These are phyloP conservation scores for Hyaloscypha bicolor DNA, from an alignment of 495 filamentous ascomycete genomes.

Conservation along the genomic window DNA sequence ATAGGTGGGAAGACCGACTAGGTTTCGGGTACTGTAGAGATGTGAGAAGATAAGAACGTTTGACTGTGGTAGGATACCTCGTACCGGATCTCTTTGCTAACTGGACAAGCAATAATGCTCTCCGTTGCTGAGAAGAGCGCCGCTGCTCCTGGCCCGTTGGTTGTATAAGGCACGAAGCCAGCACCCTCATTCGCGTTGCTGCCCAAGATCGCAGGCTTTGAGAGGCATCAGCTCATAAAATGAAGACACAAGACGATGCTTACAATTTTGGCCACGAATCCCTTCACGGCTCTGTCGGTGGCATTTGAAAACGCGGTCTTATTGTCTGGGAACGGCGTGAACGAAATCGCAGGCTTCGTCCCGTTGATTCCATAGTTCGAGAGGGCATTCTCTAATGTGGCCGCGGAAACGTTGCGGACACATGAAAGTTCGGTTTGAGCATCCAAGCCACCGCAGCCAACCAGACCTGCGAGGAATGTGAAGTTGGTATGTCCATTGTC, in stretches of 20 bases:
- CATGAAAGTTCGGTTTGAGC: conserved; percentile 46
- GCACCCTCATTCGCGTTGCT: conserved; percentile 46
- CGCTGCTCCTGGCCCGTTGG: conserved; percentile 3
- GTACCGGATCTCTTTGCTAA: conserved; percentile 38
- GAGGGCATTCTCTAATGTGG: conserved; percentile 42
- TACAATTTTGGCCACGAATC: conserved; percentile 22
- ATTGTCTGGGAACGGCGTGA: conserved; percentile 46
- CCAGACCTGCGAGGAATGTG: conserved; percentile 42
- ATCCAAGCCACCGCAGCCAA: conserved; percentile 47
- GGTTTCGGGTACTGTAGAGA: conserved; percentile 17
- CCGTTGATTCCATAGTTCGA: conserved; percentile 41
- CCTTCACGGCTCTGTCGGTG: conserved; percentile 34
- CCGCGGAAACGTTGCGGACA: conserved; percentile 45
- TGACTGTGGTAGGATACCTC: background rate
- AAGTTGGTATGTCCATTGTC: conserved; percentile 42
- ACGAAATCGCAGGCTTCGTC: conserved; percentile 39
- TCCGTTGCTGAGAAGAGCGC: conserved; percentile 2
- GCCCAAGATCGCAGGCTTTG: conserved; percentile 42
- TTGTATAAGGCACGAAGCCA: conserved; percentile 37
- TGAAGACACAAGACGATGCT: background rate
- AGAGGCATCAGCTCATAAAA: background rate
- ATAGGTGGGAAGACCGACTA: conserved; percentile 42
- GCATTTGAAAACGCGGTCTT: conserved; percentile 48
- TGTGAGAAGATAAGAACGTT: background rate
- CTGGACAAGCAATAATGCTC: conserved; percentile 16